Evolutionary conservation across 1,284 basidiomycete genomes (phyloP).

Genomic region (Trametes sp.): DNA sequence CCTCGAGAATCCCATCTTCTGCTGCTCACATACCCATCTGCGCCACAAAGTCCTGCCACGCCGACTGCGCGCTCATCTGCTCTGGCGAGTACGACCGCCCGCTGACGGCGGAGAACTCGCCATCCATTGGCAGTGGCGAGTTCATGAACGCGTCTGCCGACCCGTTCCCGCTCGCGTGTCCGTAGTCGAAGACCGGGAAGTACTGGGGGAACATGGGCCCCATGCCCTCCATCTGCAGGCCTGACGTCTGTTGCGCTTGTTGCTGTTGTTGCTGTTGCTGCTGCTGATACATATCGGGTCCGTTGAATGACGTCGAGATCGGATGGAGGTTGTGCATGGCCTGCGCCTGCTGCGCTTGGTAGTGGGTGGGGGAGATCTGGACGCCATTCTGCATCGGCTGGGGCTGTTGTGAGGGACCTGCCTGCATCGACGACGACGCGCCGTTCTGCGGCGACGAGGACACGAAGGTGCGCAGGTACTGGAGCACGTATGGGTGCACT

Average conservation of each 20-base stretch:
- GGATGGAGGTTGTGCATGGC: conserved; percentile 27
- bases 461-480: conserved; percentile 72
- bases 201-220: conserved; percentile 64
- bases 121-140: conserved; percentile 39
- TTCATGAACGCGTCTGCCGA: conserved; percentile 31
- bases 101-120: conserved; percentile 26
- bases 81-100: conserved; percentile 43
- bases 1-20: too few relatives aligned
- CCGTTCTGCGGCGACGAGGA: conserved; percentile 39
- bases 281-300: conserved; percentile 13
- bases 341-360: conserved; percentile 28
- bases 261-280: conserved; percentile 14
- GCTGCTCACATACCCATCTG: conserved; percentile 43
- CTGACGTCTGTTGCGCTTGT: conserved; percentile 19
- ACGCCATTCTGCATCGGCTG: conserved; percentile 30
- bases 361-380: conserved; percentile 34
- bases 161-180: conserved; percentile 40
- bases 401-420: conserved; percentile 21
- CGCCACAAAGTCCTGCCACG: conserved; percentile 50
- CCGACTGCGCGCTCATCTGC: conserved; percentile 42
- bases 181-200: conserved; percentile 81
- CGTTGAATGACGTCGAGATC: conserved; percentile 24
- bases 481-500: conserved; percentile 67
- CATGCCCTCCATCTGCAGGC: conserved; percentile 36
- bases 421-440: conserved; percentile 19